These are phyloP conservation scores for Fusarium sacchari DNA, from an alignment of 2,329 filamentous ascomycete species.

Conservation along the genomic window DNA sequence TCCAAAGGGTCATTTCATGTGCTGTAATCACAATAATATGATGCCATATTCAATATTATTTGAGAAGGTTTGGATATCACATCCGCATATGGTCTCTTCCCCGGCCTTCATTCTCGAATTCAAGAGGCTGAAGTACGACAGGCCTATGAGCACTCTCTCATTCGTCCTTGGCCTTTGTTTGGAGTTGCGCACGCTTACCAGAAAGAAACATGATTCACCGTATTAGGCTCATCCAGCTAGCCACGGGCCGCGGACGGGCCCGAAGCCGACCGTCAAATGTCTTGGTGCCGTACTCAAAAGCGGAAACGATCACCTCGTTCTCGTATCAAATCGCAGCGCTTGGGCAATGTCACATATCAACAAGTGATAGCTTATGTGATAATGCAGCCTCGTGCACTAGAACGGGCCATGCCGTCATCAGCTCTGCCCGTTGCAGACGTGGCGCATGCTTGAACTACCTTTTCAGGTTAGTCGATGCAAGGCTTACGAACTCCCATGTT, in stretches of 20 bases:
- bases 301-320: neutral
- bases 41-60: neutral
- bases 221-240: neutral
- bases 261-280: neutral
- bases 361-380: neutral
- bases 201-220: neutral
- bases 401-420: neutral
- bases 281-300: neutral
- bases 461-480: fast-evolving
- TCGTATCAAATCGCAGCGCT: neutral
- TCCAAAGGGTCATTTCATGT: neutral
- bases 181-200: neutral
- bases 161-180: neutral
- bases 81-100: neutral
- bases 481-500: fast-evolving
- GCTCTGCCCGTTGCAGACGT: neutral
- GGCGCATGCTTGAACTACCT: neutral
- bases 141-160: neutral
- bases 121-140: neutral
- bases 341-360: neutral
- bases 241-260: neutral
- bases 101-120: fast-evolving
- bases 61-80: neutral
- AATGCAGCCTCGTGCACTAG: neutral
- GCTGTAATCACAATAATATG: neutral